Conservation (phyloP, 352 stramenopile genomes). For the Phytopythium delawarense region DNA sequence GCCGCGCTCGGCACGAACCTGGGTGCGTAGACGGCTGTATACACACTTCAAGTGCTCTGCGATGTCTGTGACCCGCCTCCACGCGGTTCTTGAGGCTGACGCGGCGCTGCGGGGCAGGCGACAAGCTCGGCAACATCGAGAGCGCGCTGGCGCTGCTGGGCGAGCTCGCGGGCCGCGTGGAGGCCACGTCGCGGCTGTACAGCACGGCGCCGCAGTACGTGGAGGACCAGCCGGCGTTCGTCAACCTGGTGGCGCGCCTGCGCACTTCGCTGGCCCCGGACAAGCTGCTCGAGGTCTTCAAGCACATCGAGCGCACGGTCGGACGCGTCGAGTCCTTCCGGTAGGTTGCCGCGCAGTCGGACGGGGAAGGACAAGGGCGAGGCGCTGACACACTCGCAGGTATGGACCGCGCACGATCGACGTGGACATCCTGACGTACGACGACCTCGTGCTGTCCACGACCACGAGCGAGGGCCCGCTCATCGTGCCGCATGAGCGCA, state of each 20-base stretch:
- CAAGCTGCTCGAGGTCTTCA: constrained; percentile 82
- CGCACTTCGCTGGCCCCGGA: constrained; percentile 73
- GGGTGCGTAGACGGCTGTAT: constrained; percentile 19
- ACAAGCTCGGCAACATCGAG: constrained; percentile 70
- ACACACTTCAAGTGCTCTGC: neutral
- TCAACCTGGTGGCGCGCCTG: constrained; percentile 92
- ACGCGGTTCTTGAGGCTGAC: neutral
- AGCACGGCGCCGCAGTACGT: constrained; percentile 94
- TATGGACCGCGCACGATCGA: constrained; percentile 94
- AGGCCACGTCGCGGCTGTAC: constrained; percentile 90
- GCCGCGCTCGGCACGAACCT: constrained; percentile 76
- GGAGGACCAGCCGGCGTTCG: constrained; percentile 92
- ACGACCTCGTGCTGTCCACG: constrained; percentile 58
- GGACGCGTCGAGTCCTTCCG: constrained; percentile 70
- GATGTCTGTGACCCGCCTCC: neutral
- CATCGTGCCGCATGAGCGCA: constrained; percentile 92
- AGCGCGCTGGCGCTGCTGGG: constrained; percentile 49
- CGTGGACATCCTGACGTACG: constrained; percentile 95
- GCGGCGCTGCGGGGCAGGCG: constrained; percentile 25
- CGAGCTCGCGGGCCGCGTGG: constrained; percentile 39
- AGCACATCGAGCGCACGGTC: constrained; percentile 87
- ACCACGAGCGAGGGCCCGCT: constrained; percentile 72
- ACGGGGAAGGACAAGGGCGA: neutral
- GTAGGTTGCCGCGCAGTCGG: constrained; percentile 12
- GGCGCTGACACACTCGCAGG: constrained; percentile 14